Base-by-base conservation (phyloP, 2,329 filamentous ascomycete genomes). In the Aspergillus udagawae region DNA sequence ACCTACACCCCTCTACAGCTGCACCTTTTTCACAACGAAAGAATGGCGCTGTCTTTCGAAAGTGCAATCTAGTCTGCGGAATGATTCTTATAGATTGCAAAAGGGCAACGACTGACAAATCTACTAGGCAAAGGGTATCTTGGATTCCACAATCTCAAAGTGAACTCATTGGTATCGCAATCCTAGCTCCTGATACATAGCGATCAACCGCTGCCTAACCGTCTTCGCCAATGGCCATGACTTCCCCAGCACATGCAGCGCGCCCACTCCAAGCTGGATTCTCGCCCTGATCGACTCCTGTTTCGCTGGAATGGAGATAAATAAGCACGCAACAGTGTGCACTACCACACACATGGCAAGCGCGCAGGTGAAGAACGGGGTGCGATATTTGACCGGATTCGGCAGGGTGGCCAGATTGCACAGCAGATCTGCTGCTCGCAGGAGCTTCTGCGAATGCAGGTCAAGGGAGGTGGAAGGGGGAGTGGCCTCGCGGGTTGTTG, bases 311-410 rank as follows among this genome's bases (percentile, higher is more conserved):
- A 51, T 10, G 82, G 83, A 44, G 7, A 59, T 70, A 65, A 74
- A 75, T 20, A 80, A 80, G 84, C 89, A 92, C 62, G 87, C 88
- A 54, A 86, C 89, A 6, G 92, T 80, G 65, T 92, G 88, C 2
- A 92, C 87, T 60, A 90, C 86, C 2, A 88, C 87, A 2, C 86
- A 87, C 49, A 91, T 79, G 2, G 88, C 88, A 49, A 92, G 77
- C 25, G 87, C 86, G 67, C 89, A 92, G n/a, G 85, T 88, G 73
- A 92, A 89, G 73, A 91, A 91, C 60, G 90, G 89, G 0, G 84
- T 90, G 71, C 93, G 89, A 29, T 82, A 82, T 2, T 86, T 79
- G 4, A 92, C 75, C 0, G 85, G 80, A 49, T 50, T 62, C 4
- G 62, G 65, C 12, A 63, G 64, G 2, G 86, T 84, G 0, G 88